Percentiles rank a stretch among this genome's conserved stretches.
phyloP scores from a whole-genome alignment of 169 alveolate genomes.

The Plasmodium cynomolgi region DNA sequence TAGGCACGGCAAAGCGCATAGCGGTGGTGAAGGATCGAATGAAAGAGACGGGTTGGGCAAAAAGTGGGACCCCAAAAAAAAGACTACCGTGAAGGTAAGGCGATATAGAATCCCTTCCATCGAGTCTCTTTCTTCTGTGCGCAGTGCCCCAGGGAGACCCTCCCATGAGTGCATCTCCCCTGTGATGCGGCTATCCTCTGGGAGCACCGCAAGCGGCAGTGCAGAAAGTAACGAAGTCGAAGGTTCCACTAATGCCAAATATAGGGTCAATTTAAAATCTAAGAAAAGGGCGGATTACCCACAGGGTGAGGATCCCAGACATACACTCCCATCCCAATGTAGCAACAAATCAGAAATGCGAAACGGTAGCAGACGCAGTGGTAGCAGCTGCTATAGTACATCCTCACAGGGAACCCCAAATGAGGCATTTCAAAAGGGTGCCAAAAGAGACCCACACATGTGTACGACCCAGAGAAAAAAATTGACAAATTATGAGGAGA shows the following conservation, averaged over 20 bases:
- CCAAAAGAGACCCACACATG: neutral
- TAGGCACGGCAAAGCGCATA: neutral
- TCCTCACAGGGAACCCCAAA: neutral
- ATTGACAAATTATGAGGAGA: neutral
- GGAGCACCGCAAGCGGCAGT: neutral
- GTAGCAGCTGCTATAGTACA: neutral
- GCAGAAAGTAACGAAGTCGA: neutral
- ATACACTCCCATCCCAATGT: neutral
- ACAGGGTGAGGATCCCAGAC: neutral
- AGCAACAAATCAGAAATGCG: neutral
- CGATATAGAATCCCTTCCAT: neutral
- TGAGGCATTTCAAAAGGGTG: neutral
- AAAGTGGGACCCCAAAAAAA: neutral
- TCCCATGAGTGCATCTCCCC: neutral
- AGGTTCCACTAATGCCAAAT: neutral
- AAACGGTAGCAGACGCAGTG: neutral
- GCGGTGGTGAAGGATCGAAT: neutral
- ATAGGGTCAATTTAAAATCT: neutral
- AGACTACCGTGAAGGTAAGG: slow-evolving; percentile 2
- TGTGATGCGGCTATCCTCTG: neutral
- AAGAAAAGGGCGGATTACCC: neutral
- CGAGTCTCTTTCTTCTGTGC: neutral
- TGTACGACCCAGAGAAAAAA: neutral
- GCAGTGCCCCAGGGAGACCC: neutral
- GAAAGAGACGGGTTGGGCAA: neutral